These are phyloP conservation scores for Fagus sylvatica DNA, from an alignment of 306 rosid species.

Conservation along the genomic window DNA sequence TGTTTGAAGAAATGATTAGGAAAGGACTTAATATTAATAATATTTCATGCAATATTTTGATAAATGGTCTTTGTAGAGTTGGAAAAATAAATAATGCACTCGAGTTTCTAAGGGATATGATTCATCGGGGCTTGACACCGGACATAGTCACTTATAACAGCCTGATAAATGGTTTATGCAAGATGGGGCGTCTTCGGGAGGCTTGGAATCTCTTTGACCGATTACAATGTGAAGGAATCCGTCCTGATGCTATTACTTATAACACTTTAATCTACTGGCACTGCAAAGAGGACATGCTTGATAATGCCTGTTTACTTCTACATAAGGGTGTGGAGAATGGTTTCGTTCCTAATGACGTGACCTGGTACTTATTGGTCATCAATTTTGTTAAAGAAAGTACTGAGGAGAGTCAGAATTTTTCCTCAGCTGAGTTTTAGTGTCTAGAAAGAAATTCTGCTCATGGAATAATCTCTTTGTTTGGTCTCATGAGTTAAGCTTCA, in stretches of 20 bases:
- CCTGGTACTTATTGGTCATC: conserved; percentile 73
- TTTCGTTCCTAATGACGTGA: conserved; percentile 64
- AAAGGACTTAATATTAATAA: conserved; percentile 54
- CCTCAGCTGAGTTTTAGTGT: not conserved
- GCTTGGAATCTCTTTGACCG: conserved; percentile 72
- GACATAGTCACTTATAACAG: conserved; percentile 86
- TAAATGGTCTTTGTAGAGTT: conserved; percentile 67
- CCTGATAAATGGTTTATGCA: conserved; percentile 85
- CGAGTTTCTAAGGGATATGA: conserved; percentile 70
- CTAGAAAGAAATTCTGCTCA: not conserved
- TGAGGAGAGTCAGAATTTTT: conserved; percentile 29
- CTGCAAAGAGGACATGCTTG: conserved; percentile 59
- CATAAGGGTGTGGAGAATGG: conserved; percentile 67
- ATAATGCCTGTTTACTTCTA: conserved; percentile 68
- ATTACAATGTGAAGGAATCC: conserved; percentile 65
- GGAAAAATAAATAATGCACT: conserved; percentile 72
- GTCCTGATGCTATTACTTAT: conserved; percentile 73
- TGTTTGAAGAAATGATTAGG: conserved; percentile 79
- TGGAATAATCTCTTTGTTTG: not conserved
- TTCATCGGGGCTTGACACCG: conserved; percentile 66
- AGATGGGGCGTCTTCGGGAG: conserved; percentile 53
- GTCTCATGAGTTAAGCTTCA: not conserved
- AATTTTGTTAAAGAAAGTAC: conserved; percentile 40
- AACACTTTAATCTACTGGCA: conserved; percentile 73
- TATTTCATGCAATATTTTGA: conserved; percentile 73